A percentile compares a stretch with the other conserved stretches of the same genome.
Conservation (phyloP, 2,329 filamentous ascomycete genomes). For the Hypoxylon rubiginosum region DNA sequence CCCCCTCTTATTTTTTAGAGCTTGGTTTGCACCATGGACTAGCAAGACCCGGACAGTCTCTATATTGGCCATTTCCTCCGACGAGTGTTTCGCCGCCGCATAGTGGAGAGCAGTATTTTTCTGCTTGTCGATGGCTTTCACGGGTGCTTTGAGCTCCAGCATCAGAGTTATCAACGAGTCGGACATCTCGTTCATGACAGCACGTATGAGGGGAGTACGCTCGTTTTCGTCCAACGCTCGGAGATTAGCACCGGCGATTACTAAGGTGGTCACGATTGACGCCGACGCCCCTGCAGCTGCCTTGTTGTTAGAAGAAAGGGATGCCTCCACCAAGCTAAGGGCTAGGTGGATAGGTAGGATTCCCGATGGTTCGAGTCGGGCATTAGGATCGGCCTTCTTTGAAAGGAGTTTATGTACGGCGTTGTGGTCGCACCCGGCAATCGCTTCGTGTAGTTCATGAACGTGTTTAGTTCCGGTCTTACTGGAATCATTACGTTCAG, state of each 20-base stretch:
- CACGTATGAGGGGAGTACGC: constrained; percentile 42
- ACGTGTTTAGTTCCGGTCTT: constrained; percentile 26
- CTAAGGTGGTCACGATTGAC: constrained; percentile 39
- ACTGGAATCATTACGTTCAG: constrained; percentile 22
- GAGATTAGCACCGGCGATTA: constrained; percentile 41
- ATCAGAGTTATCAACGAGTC: constrained; percentile 41
- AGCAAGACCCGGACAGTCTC: constrained; percentile 38
- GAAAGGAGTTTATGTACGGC: constrained; percentile 40
- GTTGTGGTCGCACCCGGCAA: constrained; percentile 34
- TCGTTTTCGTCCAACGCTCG: constrained; percentile 32
- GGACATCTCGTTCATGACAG: constrained; percentile 43
- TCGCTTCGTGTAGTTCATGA: constrained; percentile 41
- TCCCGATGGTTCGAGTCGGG: constrained; percentile 29
- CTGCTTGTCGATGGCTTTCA: constrained; percentile 39
- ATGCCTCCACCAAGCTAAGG: constrained; percentile 31
- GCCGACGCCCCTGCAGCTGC: constrained; percentile 26
- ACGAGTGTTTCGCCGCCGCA: constrained; percentile 38
- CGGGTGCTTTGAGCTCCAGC: constrained; percentile 41
- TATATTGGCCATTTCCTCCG: constrained; percentile 39
- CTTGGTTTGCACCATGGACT: constrained; percentile 41
- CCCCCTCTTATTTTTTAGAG: constrained; percentile 36
- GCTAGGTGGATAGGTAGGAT: constrained; percentile 41
- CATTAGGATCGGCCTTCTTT: constrained; percentile 39
- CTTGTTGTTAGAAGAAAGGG: constrained; percentile 37
- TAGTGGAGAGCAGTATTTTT: constrained; percentile 43